Conservation (phyloP, 768 basidiomycete genomes). For the Paxillus ammoniavirescens region DNA sequence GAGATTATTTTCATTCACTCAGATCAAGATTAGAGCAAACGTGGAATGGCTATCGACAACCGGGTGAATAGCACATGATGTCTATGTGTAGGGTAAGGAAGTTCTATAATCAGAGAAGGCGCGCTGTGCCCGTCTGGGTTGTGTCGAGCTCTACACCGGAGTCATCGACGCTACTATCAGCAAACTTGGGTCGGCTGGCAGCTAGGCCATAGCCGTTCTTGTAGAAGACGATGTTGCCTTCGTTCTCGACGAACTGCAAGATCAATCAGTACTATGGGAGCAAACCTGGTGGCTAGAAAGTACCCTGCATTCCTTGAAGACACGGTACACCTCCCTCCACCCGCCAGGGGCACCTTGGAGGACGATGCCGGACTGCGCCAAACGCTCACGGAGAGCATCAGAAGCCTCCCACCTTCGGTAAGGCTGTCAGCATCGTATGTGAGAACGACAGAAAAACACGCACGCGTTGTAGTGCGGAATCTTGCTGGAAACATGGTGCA, state of each 20-base stretch:
- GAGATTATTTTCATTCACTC: too few relatives aligned
- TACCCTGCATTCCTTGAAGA: conserved; percentile 77
- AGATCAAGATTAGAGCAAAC: too few relatives aligned
- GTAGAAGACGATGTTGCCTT: conserved; percentile 88
- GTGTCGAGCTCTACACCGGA: conserved; percentile 62
- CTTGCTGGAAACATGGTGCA: conserved; percentile 91
- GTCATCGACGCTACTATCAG: conserved; percentile 56
- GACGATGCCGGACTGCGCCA: conserved; percentile 55
- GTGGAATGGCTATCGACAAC: neutral
- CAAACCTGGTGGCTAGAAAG: neutral
- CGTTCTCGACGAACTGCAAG: conserved; percentile 84
- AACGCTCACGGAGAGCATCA: conserved; percentile 75
- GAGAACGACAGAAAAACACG: conserved; percentile 13
- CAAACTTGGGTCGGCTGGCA: conserved; percentile 60
- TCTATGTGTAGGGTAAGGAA: conserved; percentile 7
- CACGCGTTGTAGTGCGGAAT: conserved; percentile 95
- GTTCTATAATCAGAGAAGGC: neutral
- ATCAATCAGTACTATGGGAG: neutral
- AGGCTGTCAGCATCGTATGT: neutral
- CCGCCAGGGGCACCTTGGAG: conserved; percentile 72
- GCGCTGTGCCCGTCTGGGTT: conserved; percentile 21
- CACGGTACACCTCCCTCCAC: conserved; percentile 78
- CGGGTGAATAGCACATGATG: neutral
- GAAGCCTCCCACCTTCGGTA: conserved; percentile 81
- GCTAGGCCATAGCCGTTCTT: conserved; percentile 85